A percentile compares a stretch with the other conserved stretches of the same genome.
Evolutionary conservation across 805 yeast genomes (phyloP).

Genomic region (Debaryomyces tyrocola): DNA sequence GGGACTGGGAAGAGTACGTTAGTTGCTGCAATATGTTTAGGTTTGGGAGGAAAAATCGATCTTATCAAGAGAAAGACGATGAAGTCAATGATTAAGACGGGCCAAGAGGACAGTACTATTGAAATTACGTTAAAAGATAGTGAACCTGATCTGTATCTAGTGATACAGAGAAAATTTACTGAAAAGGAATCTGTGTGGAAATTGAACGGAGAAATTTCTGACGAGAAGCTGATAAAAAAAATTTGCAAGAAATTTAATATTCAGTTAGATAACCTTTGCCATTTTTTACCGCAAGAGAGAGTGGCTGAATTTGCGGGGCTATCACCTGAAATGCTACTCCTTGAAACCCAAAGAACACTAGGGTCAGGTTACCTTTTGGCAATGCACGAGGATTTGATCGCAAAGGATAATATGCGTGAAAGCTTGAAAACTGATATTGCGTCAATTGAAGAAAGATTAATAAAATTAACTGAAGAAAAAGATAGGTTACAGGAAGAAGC

Average conservation of each 20-base stretch:
- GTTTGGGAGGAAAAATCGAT: slow-evolving; percentile 77
- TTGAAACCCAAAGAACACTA: slow-evolving; percentile 80
- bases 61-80: slow-evolving; percentile 67
- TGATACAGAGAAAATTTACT: slow-evolving; percentile 48
- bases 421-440: slow-evolving; percentile 25
- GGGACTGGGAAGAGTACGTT: slow-evolving; percentile 95
- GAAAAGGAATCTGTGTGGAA: slow-evolving; percentile 52
- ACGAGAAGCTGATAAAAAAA: slow-evolving; percentile 47
- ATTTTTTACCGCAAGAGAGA: slow-evolving; percentile 91
- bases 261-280: slow-evolving; percentile 89
- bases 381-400: slow-evolving; percentile 57
- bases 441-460: slow-evolving; percentile 27
- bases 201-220: slow-evolving; percentile 40
- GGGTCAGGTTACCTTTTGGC: slow-evolving; percentile 57
- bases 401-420: slow-evolving; percentile 44
- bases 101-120: slow-evolving; percentile 45
- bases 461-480: slow-evolving; percentile 34
- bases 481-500: slow-evolving; percentile 47
- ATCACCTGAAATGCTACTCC: slow-evolving; percentile 69
- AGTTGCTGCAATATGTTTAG: slow-evolving; percentile 89
- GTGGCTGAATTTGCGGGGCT: slow-evolving; percentile 89
- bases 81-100: slow-evolving; percentile 74
- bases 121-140: slow-evolving; percentile 50
- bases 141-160: slow-evolving; percentile 31
- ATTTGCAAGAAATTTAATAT: slow-evolving; percentile 57